Evolutionary conservation across 1,139 yeast genomes (phyloP), one percentile per base, ranked within the genome.

Genomic region (Pichia sp.): DNA sequence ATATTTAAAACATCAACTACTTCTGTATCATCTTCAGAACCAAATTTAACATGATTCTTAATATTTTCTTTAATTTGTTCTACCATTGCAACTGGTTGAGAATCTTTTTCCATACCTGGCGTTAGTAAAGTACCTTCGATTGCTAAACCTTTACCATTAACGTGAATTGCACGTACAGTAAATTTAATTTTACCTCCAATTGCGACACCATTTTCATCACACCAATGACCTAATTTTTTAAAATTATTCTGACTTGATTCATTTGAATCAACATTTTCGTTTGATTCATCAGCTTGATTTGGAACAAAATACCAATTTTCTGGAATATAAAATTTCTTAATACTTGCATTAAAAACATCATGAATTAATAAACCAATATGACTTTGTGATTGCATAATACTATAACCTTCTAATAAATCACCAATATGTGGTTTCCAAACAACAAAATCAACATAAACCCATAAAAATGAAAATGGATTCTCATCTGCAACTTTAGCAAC

Each of bases 271-370:
- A 59, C 57, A 16, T 52, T 61, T 4, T 53, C 55, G 23, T 53
- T 63, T 8, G 54, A 61, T 43, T 80, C 87, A 54, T 82, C 87
- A 26, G 72, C 79, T 58, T 87, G 94, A 55, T 73, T 79, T 40
- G 94, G 92, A 44, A 84, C 73, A 64, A 90, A 92, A 31, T 70
- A 69, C 98, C 98, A 92, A 43, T 71, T 76, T 35, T 69, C 67
- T 20, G 98, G 98, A 51, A 92, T 87, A 56, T 79, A 80, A 61
- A 76, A 82, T 63, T 86, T 81, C 64, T 86, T 87, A 53, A 92
- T 87, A 44, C 94, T 81, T 30, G 97, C 97, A 66, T 92, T 94
- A 69, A 92, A 92, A 1, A 95, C 87, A 65, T 92, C 97, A 62
- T 87, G 92, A 43, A 92, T 74, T 55, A 92, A 74, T 52, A 92